Base-by-base conservation (phyloP, 257 asterid species). In the Osmanthus fragrans region DNA sequence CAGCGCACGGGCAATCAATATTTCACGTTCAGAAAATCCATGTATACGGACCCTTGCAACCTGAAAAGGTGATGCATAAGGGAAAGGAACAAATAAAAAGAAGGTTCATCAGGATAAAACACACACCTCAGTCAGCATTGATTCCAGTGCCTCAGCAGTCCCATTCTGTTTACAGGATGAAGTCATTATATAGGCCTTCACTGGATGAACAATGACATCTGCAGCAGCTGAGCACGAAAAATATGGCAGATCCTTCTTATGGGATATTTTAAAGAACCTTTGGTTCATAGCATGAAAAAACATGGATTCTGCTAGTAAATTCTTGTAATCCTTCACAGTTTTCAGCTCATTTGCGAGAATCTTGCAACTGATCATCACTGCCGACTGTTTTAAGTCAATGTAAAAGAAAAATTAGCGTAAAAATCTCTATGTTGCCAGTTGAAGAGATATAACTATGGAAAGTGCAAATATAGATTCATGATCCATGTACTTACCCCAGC, bases 311-410 rank as follows among this genome's bases (percentile, higher is more conserved):
- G 94, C 91, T 34, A 94, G 97, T 87, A 94, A 83, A 82, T 89
- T 86, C 84, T 88, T 77, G 87, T 92, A 94, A 77, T 92, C 98
- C 86, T 88, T 91, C 90, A 92, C 94, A 3, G 93, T 87, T 82
- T 87, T 91, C 71, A 92, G 89, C 88, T 90, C 96, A 81, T 79
- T 88, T 70, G 87, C 89, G 25, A 91, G 88, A 78, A 92, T 86
- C 88, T 94, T 92, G 94, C 97, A 94, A 81, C 97, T 94, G 81
- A 94, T 84, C 98, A 94, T 94, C 82, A 94, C 98, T 68, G 98
- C 98, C 13, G 98, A 91, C 97, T 94, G 96, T 80, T 63, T 76
- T 70, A 85, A 81, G 68, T 74, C 73, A 84, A 77, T 81, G 65
- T 66, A 69, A 30, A 74, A 73, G 71, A 76, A 76, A 74, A 60